Conservation (phyloP, 2,329 filamentous ascomycete genomes). For the Epichloe brachyelytri region DNA sequence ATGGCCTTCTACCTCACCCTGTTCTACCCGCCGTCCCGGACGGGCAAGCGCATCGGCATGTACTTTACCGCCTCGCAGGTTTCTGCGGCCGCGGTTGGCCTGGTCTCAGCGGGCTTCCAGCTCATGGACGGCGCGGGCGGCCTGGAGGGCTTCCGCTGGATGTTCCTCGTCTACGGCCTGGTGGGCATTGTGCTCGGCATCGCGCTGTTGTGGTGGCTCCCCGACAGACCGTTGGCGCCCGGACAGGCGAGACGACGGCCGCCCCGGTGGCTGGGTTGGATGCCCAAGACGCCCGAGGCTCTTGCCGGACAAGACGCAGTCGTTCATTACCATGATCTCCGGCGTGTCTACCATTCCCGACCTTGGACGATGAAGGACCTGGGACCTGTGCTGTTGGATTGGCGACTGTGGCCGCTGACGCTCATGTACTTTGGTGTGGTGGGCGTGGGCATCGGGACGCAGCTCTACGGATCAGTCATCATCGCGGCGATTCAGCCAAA, state of each 20-base stretch:
- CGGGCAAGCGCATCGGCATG: slow-evolving; percentile 75
- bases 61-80: slow-evolving; percentile 86
- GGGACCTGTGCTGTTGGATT: slow-evolving; percentile 60
- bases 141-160: slow-evolving; percentile 76
- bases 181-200: slow-evolving; percentile 61
- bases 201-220: slow-evolving; percentile 75
- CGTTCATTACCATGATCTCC: slow-evolving; percentile 74
- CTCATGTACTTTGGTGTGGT: slow-evolving; percentile 95
- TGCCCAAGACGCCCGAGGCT: slow-evolving; percentile 58
- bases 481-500: slow-evolving; percentile 64
- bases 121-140: slow-evolving; percentile 71
- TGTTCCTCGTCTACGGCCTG: slow-evolving; percentile 82
- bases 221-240: slow-evolving; percentile 65
- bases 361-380: slow-evolving; percentile 65
- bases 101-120: slow-evolving; percentile 85
- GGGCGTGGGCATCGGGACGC: slow-evolving; percentile 80
- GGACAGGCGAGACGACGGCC: slow-evolving; percentile 43
- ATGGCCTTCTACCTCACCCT: slow-evolving; percentile 89
- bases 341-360: slow-evolving; percentile 62
- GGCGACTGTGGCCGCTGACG: slow-evolving; percentile 75
- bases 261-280: slow-evolving; percentile 44
- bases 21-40: slow-evolving; percentile 80
- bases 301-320: slow-evolving; percentile 64
- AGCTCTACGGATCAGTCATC: slow-evolving; percentile 79
- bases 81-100: slow-evolving; percentile 75